Evolutionary conservation across 106 monocot genomes (phyloP), one percentile per base, ranked within the genome.

Genomic region (Acorus calamus): DNA sequence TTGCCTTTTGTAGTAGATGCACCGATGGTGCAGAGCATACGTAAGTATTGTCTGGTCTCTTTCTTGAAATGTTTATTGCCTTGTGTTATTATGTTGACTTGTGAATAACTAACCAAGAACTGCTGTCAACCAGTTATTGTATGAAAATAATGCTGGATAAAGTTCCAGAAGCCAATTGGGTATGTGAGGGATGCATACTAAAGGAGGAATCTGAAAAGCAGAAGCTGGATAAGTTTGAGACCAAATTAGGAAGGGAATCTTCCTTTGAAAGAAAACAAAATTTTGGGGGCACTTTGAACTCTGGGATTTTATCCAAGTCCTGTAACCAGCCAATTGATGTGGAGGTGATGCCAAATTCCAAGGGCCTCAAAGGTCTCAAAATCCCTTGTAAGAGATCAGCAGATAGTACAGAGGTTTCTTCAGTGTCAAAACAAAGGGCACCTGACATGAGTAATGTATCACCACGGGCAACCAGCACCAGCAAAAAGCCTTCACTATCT

Each of bases 11-110:
- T 46, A 88, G 70, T 58, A 85, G 78, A 74, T 98, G 96, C 65
- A 79, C 64, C 77, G 96, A 98, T 81, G 96, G 96, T 59, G 96
- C 96, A 52, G 96, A 98, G 70, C 96, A 98, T 49, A 92, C 69
- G 96, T 98, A 72, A 92, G 76, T 10, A 28, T 28, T 59, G 79
- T n/a, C 14, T 53, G 11, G 3, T 63, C 54, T 70, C 44, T 68
- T 3, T 56, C 50, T 50, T 64, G 50, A 14, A 64, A 5, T 5
- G 52, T 41, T 4, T 11, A 43, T 62, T 54, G 28, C 44, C 10
- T 47, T 14, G 8, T 47, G 50, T 4, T 59, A 49, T 61, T 41
- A 43, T 51, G 2, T 48, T 42, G 7, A 52, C 7, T 8, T 45
- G 7, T 28, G 28, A 28, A 28, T 28, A 28, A 28, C 28, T 28